phyloP scores from a whole-genome alignment of 495 filamentous ascomycete species.

The Physcia stellaris region DNA sequence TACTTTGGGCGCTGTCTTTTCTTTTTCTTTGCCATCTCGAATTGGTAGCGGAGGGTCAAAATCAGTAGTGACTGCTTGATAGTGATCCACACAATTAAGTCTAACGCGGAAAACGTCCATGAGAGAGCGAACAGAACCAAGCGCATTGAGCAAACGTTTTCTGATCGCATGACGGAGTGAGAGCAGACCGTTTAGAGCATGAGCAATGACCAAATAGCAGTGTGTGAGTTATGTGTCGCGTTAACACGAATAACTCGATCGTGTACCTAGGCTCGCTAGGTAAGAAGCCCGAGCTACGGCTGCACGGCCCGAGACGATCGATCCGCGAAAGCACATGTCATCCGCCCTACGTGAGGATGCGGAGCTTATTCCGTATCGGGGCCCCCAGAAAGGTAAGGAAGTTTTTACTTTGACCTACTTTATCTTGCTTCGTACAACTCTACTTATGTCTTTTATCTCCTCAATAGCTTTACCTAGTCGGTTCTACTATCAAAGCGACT shows the following conservation, averaged over 20 bases:
- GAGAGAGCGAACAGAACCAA: conserved; percentile 1
- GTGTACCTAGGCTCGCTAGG: no score
- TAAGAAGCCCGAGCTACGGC: no score
- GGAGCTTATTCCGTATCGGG: no score
- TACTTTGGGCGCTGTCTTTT: conserved; percentile 39
- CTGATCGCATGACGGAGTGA: conserved; percentile 8
- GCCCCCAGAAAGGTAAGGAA: not conserved
- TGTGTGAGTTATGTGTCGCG: no score
- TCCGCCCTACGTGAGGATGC: no score
- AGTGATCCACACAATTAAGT: conserved; percentile 90
- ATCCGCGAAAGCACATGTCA: no score
- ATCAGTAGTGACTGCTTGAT: conserved; percentile 60
- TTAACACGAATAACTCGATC: no score
- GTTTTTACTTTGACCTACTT: not conserved
- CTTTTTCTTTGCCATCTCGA: conserved; percentile 35
- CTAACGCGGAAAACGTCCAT: conserved; percentile 72
- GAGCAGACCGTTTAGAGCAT: not conserved
- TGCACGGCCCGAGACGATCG: no score
- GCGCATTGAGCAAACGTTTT: conserved; percentile 4
- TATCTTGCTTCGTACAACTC: no score
- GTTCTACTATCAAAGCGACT: no score
- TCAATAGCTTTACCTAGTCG: not conserved
- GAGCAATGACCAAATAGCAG: no score
- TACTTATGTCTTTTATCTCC: no score
- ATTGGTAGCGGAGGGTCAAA: conserved; percentile 68